Conservation (phyloP, 2,329 filamentous ascomycete genomes). For the Pseudofabraea citricarpa region DNA sequence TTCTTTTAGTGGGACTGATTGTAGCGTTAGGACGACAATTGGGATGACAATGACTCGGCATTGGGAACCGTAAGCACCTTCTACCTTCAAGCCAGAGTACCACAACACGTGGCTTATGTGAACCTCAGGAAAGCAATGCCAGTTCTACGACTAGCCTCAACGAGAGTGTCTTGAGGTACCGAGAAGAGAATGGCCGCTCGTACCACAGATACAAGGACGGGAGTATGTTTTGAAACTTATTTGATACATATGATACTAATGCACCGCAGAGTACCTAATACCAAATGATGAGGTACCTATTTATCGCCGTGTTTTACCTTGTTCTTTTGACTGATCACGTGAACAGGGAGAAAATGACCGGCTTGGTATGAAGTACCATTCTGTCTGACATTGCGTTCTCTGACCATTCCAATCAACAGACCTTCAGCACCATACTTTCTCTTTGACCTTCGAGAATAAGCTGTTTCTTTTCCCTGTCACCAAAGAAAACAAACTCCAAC, state of each 20-base stretch:
- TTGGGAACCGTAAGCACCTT: background rate
- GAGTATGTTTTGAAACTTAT: background rate
- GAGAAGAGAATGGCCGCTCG: background rate
- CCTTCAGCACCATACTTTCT: background rate
- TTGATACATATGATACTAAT: background rate
- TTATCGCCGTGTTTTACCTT: background rate
- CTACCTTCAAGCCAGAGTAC: background rate
- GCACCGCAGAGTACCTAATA: background rate
- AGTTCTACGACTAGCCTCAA: background rate
- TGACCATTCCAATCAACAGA: background rate
- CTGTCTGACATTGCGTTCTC: background rate
- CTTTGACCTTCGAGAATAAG: background rate
- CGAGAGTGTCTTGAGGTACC: background rate
- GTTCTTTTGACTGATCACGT: background rate
- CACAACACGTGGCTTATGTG: background rate
- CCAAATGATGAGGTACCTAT: background rate
- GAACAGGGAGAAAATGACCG: background rate
- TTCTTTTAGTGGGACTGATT: background rate
- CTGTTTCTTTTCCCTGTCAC: background rate
- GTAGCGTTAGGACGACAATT: background rate
- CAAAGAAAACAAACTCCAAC: background rate
- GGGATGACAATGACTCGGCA: background rate
- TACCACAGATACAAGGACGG: conserved; percentile 1
- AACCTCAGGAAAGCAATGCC: background rate
- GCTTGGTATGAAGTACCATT: background rate